Percentiles rank a stretch among this genome's conserved stretches.
phyloP scores from a whole-genome alignment of 2,329 filamentous ascomycete species.

The Elsinoe fawcettii region DNA sequence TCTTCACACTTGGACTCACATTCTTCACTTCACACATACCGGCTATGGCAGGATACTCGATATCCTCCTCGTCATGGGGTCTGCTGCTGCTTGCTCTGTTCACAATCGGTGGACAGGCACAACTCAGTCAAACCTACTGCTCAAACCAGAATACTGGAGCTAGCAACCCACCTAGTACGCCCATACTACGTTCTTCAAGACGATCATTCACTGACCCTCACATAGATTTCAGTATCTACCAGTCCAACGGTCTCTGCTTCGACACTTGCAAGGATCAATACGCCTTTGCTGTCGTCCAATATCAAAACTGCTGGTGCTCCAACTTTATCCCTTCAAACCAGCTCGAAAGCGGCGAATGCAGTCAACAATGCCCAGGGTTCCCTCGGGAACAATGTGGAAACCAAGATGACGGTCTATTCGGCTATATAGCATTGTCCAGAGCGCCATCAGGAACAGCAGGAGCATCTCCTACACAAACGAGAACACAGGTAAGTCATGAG shows the following conservation, averaged over 20 bases:
- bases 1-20: background rate
- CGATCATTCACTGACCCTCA: background rate
- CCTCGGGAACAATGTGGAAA: conserved; percentile 59
- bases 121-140: conserved; percentile 35
- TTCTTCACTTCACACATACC: background rate
- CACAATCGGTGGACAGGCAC: conserved; percentile 18
- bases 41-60: conserved; percentile 1
- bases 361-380: conserved; percentile 59
- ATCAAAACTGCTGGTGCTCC: conserved; percentile 64
- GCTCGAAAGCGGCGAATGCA: conserved; percentile 43
- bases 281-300: conserved; percentile 62
- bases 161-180: conserved; percentile 31
- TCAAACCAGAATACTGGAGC: conserved; percentile 38
- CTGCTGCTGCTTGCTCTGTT: conserved; percentile 16
- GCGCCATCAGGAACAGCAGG: conserved; percentile 52
- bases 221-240: conserved; percentile 35
- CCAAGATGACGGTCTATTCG: conserved; percentile 45
- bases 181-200: background rate
- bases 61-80: background rate
- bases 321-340: conserved; percentile 52
- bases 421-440: conserved; percentile 53
- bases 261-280: conserved; percentile 50
- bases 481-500: conserved; percentile 6
- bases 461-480: conserved; percentile 24
- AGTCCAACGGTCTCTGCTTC: conserved; percentile 63